Percentiles rank a stretch among this genome's conserved stretches.
Evolutionary conservation across 768 basidiomycete genomes (phyloP).

Genomic region (Grammothele lineata): DNA sequence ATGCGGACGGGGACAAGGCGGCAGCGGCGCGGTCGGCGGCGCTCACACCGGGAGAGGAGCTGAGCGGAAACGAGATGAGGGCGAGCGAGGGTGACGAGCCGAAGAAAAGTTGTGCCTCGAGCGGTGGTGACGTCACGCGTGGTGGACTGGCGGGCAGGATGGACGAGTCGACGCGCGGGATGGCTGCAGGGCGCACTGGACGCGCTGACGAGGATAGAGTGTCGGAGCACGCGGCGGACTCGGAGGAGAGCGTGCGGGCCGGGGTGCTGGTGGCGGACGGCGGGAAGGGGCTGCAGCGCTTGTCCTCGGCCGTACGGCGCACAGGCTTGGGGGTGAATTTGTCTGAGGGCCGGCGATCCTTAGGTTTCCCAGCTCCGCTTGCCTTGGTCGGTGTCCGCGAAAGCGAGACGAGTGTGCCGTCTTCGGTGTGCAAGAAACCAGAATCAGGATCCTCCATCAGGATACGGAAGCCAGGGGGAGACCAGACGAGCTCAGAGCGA

Average conservation of each 20-base stretch:
- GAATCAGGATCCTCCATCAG: slow-evolving; percentile 33
- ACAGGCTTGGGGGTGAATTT: slow-evolving; percentile 37
- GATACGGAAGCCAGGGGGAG: slow-evolving; percentile 41
- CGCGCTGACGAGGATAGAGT: neutral
- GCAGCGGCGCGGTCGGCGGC: neutral
- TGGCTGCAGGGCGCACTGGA: slow-evolving; percentile 9
- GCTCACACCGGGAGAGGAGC: neutral
- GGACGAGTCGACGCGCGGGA: slow-evolving; percentile 29
- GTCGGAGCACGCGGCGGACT: neutral
- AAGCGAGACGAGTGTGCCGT: neutral
- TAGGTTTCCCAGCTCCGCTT: neutral
- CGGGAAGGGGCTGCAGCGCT: slow-evolving; percentile 24
- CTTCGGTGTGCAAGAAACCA: slow-evolving; percentile 7
- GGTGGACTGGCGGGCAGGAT: slow-evolving; percentile 55
- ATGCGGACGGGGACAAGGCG: neutral
- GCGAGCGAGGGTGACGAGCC: slow-evolving; percentile 14
- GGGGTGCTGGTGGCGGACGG: slow-evolving; percentile 1
- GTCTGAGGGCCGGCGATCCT: slow-evolving; percentile 24
- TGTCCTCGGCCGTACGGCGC: slow-evolving; percentile 28
- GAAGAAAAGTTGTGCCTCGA: slow-evolving; percentile 56
- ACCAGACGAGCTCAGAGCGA: slow-evolving; percentile 3
- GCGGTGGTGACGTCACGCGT: slow-evolving; percentile 49
- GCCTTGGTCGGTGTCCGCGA: neutral
- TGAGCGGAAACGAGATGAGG: slow-evolving; percentile 5
- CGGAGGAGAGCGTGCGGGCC: neutral